Percentiles rank a stretch among this genome's conserved stretches.
Evolutionary conservation across 139 green algal genomes (phyloP).

Genomic region (Chlamydomonas incerta): DNA sequence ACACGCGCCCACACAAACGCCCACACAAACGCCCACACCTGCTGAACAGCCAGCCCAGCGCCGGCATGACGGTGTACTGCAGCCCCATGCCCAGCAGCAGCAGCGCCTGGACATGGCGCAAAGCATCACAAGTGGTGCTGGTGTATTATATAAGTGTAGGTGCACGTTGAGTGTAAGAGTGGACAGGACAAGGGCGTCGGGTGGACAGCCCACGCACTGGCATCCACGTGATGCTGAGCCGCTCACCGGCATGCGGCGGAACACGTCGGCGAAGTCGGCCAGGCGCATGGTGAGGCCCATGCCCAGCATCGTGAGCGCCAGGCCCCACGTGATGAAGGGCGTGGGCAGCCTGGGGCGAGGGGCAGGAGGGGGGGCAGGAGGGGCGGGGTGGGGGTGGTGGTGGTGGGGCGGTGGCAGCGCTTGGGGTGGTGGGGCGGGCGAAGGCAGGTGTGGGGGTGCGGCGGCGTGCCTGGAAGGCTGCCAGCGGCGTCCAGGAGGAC

Average conservation of each 20-base stretch:
- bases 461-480: no score
- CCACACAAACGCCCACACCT: conserved; percentile 46
- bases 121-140: no score
- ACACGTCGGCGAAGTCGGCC: conserved; percentile 55
- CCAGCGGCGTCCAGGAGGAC: no score
- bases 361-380: neutral
- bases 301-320: conserved; percentile 63
- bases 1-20: neutral
- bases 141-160: no score
- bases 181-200: no score
- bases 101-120: no score
- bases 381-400: neutral
- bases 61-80: conserved; percentile 88
- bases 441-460: no score
- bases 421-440: no score
- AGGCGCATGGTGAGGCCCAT: conserved; percentile 80
- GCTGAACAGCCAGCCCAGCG: conserved; percentile 68
- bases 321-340: conserved; percentile 27
- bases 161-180: no score
- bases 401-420: neutral
- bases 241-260: conserved; percentile 54
- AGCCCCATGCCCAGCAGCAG: conserved; percentile 69
- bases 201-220: no score
- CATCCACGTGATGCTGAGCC: no score
- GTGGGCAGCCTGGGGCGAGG: conserved; percentile 12